Evolutionary conservation across 306 rosid species (phyloP).

Genomic region (Fragaria nilgerrensis): DNA sequence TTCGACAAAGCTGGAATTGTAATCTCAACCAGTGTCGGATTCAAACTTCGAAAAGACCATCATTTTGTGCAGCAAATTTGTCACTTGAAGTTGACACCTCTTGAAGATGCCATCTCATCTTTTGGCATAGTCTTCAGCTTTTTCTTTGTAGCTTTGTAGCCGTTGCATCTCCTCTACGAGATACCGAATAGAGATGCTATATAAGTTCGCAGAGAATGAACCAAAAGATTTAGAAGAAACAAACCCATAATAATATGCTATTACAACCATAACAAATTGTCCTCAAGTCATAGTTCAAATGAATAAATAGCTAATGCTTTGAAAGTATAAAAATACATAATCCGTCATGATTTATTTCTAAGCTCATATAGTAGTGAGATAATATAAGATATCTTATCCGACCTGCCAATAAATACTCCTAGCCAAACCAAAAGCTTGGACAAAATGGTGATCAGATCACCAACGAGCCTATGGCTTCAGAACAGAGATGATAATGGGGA

Average conservation of each 20-base stretch:
- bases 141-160: not conserved
- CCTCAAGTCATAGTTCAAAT: not conserved
- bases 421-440: conserved; percentile 31
- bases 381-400: conserved; percentile 29
- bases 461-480: conserved; percentile 19
- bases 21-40: not conserved
- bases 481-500: conserved; percentile 15
- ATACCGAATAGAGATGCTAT: not conserved
- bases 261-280: conserved; percentile 1
- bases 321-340: conserved; percentile 17
- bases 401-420: conserved; percentile 31
- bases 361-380: conserved; percentile 6
- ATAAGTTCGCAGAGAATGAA: not conserved
- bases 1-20: not conserved
- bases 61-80: not conserved
- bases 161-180: not conserved
- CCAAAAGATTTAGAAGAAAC: not conserved
- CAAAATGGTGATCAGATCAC: conserved; percentile 21
- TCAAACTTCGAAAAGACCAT: not conserved
- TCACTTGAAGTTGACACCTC: not conserved
- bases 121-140: not conserved
- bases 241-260: not conserved
- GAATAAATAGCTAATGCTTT: conserved; percentile 22
- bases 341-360: conserved; percentile 31
- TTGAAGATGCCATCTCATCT: not conserved